These are phyloP conservation scores for Citrus hindsii DNA, from an alignment of 345 rosid species.

Conservation along the genomic window DNA sequence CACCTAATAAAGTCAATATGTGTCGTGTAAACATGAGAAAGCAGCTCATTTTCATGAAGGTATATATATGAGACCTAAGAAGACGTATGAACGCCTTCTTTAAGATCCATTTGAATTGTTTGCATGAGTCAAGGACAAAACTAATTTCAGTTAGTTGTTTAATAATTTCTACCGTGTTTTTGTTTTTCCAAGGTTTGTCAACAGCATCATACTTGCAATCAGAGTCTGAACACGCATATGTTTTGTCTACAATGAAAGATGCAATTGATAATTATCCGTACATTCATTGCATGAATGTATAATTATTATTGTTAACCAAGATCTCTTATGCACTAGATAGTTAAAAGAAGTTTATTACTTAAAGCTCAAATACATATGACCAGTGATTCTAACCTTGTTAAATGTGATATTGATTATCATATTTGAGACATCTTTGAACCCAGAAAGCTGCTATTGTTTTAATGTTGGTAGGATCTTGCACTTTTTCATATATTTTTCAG, in stretches of 20 bases:
- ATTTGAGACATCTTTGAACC: neutral
- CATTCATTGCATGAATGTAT: neutral
- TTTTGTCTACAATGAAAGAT: neutral
- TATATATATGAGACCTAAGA: constrained; percentile 8
- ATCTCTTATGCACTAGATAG: neutral
- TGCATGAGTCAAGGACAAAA: too few species aligned
- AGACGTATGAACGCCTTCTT: neutral
- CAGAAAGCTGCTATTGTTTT: neutral
- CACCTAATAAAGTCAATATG: neutral
- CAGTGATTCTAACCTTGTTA: neutral
- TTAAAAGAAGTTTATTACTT: neutral
- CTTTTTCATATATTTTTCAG: neutral
- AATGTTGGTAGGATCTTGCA: neutral
- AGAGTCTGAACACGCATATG: neutral
- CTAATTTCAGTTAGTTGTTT: neutral
- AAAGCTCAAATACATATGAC: neutral
- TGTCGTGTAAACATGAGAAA: neutral
- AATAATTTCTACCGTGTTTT: neutral
- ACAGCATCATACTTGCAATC: neutral
- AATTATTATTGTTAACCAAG: neutral
- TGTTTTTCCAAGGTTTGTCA: constrained; percentile 3
- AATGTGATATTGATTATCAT: constrained; percentile 1
- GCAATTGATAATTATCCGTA: neutral
- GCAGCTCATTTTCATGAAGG: neutral
- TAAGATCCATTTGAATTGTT: neutral